Conservation (phyloP, 805 yeast species). For the Saccharomycopsis sp. region DNA sequence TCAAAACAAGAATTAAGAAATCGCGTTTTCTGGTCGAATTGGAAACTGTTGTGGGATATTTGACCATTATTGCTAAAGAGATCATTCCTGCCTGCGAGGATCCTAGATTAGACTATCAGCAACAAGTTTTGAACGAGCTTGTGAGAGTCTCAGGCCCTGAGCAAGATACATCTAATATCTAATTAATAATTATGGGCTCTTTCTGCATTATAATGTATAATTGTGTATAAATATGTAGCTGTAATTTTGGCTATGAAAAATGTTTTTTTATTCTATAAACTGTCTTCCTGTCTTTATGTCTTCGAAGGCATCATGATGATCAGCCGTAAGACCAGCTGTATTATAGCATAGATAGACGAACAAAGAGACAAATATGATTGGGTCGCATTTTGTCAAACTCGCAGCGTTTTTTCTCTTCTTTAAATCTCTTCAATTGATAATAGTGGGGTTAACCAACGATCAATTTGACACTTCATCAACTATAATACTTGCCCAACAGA, state of each 20-base stretch:
- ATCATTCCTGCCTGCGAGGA: constrained; percentile 23
- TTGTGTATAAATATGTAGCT: not conserved
- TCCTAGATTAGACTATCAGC: constrained; percentile 12
- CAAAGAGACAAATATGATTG: not conserved
- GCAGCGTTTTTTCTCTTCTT: constrained; percentile 14
- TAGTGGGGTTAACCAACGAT: constrained; percentile 8
- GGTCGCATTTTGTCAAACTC: constrained; percentile 11
- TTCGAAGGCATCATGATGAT: too few relatives aligned
- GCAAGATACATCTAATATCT: too few relatives aligned
- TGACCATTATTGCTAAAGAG: not conserved
- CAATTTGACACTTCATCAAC: constrained; percentile 22
- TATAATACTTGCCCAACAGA: constrained; percentile 1
- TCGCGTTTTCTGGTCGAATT: not conserved
- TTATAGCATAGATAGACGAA: not conserved
- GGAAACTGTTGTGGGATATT: not conserved
- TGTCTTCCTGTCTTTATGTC: too few relatives aligned
- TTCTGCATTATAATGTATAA: not conserved
- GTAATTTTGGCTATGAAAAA: too few relatives aligned
- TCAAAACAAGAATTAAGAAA: not conserved
- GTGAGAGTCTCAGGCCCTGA: constrained; percentile 18
- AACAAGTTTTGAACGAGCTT: constrained; percentile 21
- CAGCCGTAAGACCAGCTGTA: too few relatives aligned
- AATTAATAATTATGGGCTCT: too few relatives aligned
- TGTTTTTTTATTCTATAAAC: too few relatives aligned
- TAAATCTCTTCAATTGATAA: constrained; percentile 7